Conservation (phyloP, 495 filamentous ascomycete genomes). For the Aspergillus nanangensis region DNA sequence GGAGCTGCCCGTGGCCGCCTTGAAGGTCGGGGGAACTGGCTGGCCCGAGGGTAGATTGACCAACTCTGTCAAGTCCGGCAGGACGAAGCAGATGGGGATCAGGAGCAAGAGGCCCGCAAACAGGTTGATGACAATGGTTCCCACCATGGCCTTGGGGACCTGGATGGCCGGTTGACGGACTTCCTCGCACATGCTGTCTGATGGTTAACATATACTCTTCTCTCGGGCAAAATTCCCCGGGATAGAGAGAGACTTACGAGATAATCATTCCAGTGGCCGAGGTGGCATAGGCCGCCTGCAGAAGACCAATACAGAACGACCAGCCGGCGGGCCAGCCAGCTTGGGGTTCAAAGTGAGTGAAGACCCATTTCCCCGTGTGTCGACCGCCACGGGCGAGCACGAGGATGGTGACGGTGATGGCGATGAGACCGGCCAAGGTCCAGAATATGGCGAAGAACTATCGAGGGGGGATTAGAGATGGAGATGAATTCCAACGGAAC, state of each 20-base stretch:
- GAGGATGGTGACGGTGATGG: slow-evolving; percentile 49
- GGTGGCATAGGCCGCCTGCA: slow-evolving; percentile 50
- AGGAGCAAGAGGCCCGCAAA: slow-evolving; percentile 59
- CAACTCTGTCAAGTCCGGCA: slow-evolving; percentile 45
- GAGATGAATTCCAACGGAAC: too few species aligned
- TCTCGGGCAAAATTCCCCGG: background rate
- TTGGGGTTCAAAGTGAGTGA: slow-evolving; percentile 46
- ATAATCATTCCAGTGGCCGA: slow-evolving; percentile 45
- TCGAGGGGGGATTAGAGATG: slow-evolving; percentile 12
- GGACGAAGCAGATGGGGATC: slow-evolving; percentile 53
- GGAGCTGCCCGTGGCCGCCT: slow-evolving; percentile 9
- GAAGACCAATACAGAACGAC: slow-evolving; percentile 51
- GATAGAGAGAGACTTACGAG: slow-evolving; percentile 10
- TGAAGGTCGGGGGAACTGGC: slow-evolving; percentile 6
- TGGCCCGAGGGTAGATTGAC: slow-evolving; percentile 52
- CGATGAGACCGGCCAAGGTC: slow-evolving; percentile 48
- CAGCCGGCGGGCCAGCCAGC: slow-evolving; percentile 52
- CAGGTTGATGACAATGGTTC: slow-evolving; percentile 55
- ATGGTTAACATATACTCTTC: too few species aligned
- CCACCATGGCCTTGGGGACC: slow-evolving; percentile 60
- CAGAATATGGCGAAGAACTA: slow-evolving; percentile 59
- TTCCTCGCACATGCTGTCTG: slow-evolving; percentile 52
- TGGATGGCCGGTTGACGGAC: slow-evolving; percentile 57
- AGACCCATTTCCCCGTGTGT: slow-evolving; percentile 47
- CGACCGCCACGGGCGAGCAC: slow-evolving; percentile 42